Evolutionary conservation across 1,139 yeast species (phyloP), one percentile per base, ranked within the genome.

Genomic region (Suhomyces yuchorum): DNA sequence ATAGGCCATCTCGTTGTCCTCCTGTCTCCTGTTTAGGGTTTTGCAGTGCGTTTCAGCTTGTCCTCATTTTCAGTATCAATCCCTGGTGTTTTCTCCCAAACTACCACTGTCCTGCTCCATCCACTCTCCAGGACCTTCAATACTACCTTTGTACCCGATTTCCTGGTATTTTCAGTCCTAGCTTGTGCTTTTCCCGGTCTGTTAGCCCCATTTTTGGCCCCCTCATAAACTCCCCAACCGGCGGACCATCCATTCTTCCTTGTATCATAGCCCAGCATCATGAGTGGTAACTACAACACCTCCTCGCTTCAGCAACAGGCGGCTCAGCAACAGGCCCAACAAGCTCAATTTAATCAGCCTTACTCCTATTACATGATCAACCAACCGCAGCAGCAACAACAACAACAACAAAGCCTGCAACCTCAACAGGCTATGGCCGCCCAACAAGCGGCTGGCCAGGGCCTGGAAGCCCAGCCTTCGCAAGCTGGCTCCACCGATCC

Each of bases 351-450:
- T 42, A 49, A 52, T 52, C 66, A 60, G 48, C 63, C 63, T 12
- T 58, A 60, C 48, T 57, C 54, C 48, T 62, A 61, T 53, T 62
- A 61, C 52, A 57, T 59, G 61, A 46, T 55, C 50, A 53, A 57
- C 42, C 55, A 50, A 37, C 43, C 48, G 28, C 46, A 43, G 36
- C 42, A 28, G 42, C 30, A 37, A 35, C 53, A 47, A 48, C 54
- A 44, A 32, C 42, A 48, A 35, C 47, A 44, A 35, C 44, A 36
- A 40, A 24, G 34, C 39, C 53, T 46, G 48, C 54, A 44, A 32
- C 49, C 46, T 42, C 51, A 44, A 50, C 56, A 35, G 18, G 26
- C 32, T 44, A 33, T 43, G 49, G 44, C 49, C 41, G 33, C 33
- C 26, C 45, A 48, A 9, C 54, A 51, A 28, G 44, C 50, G 14